phyloP scores from a whole-genome alignment of 306 rosid species.

The Quillaja saponaria region DNA sequence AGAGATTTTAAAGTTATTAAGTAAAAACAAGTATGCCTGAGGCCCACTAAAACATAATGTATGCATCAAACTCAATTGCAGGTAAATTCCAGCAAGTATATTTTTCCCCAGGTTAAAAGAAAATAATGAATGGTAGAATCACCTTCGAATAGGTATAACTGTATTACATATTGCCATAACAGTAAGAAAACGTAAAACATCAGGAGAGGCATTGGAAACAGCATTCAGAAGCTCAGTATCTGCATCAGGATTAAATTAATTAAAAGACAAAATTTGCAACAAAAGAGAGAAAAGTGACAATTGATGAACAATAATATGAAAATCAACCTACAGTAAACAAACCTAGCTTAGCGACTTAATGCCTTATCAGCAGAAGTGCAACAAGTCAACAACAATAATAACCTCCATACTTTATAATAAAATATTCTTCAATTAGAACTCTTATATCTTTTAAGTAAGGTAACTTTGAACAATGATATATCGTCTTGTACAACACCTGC shows the following conservation, averaged over 20 bases:
- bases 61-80: slow-evolving; percentile 1
- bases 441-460: slow-evolving; percentile 9
- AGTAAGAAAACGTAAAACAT: slow-evolving; percentile 70
- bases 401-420: slow-evolving; percentile 4
- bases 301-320: slow-evolving; percentile 25
- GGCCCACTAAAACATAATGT: slow-evolving; percentile 13
- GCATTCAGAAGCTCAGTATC: slow-evolving; percentile 77
- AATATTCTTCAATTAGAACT: slow-evolving; percentile 6
- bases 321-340: slow-evolving; percentile 14
- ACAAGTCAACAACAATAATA: slow-evolving; percentile 16
- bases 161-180: slow-evolving; percentile 97
- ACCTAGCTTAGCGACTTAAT: slow-evolving; percentile 4
- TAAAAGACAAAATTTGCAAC: slow-evolving; percentile 30
- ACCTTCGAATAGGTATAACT: slow-evolving; percentile 80
- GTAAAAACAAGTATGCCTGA: background rate
- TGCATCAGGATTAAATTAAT: slow-evolving; percentile 46
- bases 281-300: slow-evolving; percentile 20
- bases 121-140: slow-evolving; percentile 31
- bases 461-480: slow-evolving; percentile 14
- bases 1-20: slow-evolving; percentile 24
- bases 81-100: slow-evolving; percentile 16
- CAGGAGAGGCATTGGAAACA: slow-evolving; percentile 72
- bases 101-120: background rate
- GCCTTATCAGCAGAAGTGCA: slow-evolving; percentile 15
- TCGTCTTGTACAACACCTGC: slow-evolving; percentile 1